Evolutionary conservation across 805 yeast species (phyloP).

Genomic region (Saturnispora sanitii): DNA sequence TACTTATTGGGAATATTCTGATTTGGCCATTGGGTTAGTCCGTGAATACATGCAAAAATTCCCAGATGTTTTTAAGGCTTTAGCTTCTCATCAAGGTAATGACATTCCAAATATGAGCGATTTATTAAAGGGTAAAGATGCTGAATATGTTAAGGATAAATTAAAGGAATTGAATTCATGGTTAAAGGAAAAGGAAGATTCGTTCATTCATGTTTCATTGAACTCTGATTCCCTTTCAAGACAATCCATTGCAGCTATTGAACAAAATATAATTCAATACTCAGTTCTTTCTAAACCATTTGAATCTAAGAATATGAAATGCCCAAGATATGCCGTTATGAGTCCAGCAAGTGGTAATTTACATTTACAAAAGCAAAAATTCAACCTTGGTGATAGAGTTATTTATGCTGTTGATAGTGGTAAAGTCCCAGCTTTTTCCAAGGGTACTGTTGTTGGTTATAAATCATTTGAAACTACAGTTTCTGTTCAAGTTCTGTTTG

Average conservation of each 20-base stretch:
- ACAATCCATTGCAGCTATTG: conserved; percentile 57
- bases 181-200: conserved; percentile 39
- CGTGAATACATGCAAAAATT: conserved; percentile 51
- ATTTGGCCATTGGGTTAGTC: conserved; percentile 58
- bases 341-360: conserved; percentile 66
- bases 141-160: conserved; percentile 34
- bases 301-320: conserved; percentile 51
- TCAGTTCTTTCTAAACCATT: conserved; percentile 35
- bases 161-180: conserved; percentile 28
- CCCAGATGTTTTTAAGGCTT: conserved; percentile 44
- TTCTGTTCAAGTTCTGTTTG: conserved; percentile 73
- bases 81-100: conserved; percentile 19
- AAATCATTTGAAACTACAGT: conserved; percentile 49
- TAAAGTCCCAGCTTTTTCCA: conserved; percentile 75
- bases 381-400: conserved; percentile 83
- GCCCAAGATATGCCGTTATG: conserved; percentile 75
- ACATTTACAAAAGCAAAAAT: conserved; percentile 62
- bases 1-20: conserved; percentile 76
- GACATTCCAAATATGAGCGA: conserved; percentile 31
- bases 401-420: conserved; percentile 79
- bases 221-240: conserved; percentile 72
- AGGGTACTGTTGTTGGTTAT: conserved; percentile 80
- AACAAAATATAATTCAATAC: conserved; percentile 42
- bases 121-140: conserved; percentile 31
- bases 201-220: conserved; percentile 54